These are phyloP conservation scores for Erythrobasidium hasegawianum DNA, from an alignment of 1,284 basidiomycete genomes.

Conservation along the genomic window DNA sequence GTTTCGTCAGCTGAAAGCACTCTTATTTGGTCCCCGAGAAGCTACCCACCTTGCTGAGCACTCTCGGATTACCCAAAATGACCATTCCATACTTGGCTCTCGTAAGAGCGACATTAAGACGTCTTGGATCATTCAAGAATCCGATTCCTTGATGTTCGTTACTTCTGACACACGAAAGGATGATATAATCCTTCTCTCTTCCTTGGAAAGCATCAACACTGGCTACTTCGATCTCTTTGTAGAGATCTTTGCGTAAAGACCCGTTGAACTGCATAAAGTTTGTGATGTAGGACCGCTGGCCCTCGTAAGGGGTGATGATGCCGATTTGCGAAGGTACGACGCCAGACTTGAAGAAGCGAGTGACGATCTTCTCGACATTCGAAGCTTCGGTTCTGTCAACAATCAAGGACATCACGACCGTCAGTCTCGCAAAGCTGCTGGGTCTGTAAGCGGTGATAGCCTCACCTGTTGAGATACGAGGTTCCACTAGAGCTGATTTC, in stretches of 20 bases:
- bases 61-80: conserved; percentile 96
- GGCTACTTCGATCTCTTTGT: conserved; percentile 99
- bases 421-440: no score
- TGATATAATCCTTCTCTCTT: conserved; percentile 99
- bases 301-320: conserved; percentile 98
- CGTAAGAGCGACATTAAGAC: conserved; percentile 94
- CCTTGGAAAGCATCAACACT: conserved; percentile 99
- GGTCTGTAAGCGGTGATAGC: no score
- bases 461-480: conserved; percentile 94
- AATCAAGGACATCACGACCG: no score
- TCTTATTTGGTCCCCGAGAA: conserved; percentile 38
- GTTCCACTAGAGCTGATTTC: conserved; percentile 98
- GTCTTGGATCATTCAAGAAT: conserved; percentile 95
- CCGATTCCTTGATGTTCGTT: conserved; percentile 99
- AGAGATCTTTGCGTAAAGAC: conserved; percentile 94
- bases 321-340: conserved; percentile 94
- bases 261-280: conserved; percentile 99
- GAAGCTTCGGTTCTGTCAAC: conserved; percentile 82
- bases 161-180: conserved; percentile 95
- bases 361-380: conserved; percentile 99
- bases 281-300: conserved; percentile 96
- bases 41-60: conserved; percentile 94
- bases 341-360: conserved; percentile 98
- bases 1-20: conserved; percentile 1
- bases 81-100: conserved; percentile 97